Conservation (phyloP, 1,284 basidiomycete species). For the Cryptococcus wingfieldii region DNA sequence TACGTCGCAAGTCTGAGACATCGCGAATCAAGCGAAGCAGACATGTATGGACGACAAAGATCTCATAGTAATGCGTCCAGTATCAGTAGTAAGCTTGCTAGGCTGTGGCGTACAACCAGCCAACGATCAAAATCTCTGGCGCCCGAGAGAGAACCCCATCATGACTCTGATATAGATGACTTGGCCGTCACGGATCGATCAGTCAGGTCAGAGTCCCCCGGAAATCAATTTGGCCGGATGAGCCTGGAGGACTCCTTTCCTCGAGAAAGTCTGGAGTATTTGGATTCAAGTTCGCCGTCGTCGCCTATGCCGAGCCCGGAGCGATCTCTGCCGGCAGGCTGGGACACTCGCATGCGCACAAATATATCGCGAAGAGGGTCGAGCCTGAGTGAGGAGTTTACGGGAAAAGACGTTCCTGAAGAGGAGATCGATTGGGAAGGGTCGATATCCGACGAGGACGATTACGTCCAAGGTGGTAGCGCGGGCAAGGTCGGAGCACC, state of each 20-base stretch:
- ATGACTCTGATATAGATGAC: slow-evolving; percentile 14
- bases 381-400: slow-evolving; percentile 26
- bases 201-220: slow-evolving; percentile 16
- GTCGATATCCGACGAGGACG: slow-evolving; percentile 25
- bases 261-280: slow-evolving; percentile 24
- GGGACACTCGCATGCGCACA: slow-evolving; percentile 14
- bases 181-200: slow-evolving; percentile 13
- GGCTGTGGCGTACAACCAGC: slow-evolving; percentile 28
- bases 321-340: slow-evolving; percentile 9
- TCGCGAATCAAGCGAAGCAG: slow-evolving; percentile 33
- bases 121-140: slow-evolving; percentile 15
- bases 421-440: slow-evolving; percentile 44
- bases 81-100: slow-evolving; percentile 29
- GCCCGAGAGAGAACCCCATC: slow-evolving; percentile 6
- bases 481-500: background rate
- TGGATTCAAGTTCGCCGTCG: slow-evolving; percentile 26
- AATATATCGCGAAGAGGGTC: slow-evolving; percentile 22
- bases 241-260: slow-evolving; percentile 24
- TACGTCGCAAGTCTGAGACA: slow-evolving; percentile 19
- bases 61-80: slow-evolving; percentile 36
- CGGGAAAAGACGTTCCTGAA: slow-evolving; percentile 19
- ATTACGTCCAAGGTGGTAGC: slow-evolving; percentile 1
- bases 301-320: slow-evolving; percentile 13
- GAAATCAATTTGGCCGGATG: slow-evolving; percentile 21
- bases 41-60: slow-evolving; percentile 24